phyloP scores from a whole-genome alignment of 1,284 basidiomycete species.

The Mycena citricolor region DNA sequence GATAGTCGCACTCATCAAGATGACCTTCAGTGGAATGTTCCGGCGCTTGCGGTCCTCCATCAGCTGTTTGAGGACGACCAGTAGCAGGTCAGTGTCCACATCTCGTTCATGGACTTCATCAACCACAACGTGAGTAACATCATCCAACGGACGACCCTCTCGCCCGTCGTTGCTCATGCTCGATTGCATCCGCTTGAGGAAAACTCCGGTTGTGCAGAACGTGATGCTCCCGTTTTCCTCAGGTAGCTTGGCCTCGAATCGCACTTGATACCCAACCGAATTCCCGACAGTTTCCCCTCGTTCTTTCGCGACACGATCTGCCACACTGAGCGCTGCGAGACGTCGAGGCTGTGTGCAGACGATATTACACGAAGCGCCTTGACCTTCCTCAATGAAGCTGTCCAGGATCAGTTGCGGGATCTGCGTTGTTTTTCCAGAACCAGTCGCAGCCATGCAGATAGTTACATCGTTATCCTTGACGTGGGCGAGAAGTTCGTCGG shows the following conservation, averaged over 20 bases:
- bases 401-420: conserved; percentile 93
- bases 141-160: conserved; percentile 55
- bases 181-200: conserved; percentile 85
- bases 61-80: conserved; percentile 89
- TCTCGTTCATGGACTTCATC: conserved; percentile 98
- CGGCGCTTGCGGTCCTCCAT: conserved; percentile 75
- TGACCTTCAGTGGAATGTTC: conserved; percentile 79
- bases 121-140: conserved; percentile 88
- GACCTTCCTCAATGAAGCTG: conserved; percentile 73
- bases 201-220: conserved; percentile 94
- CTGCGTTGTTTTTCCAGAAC: conserved; percentile 96
- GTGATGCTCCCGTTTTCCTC: conserved; percentile 85
- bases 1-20: conserved; percentile 97
- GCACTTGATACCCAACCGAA: conserved; percentile 88
- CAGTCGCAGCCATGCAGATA: conserved; percentile 93
- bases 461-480: conserved; percentile 84
- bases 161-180: conserved; percentile 50
- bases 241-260: conserved; percentile 85
- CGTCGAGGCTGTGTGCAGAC: conserved; percentile 93
- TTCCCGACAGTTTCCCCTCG: conserved; percentile 76
- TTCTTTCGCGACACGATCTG: conserved; percentile 90
- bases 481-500: conserved; percentile 66
- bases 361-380: conserved; percentile 88
- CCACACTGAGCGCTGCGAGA: conserved; percentile 91
- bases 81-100: conserved; percentile 89